phyloP scores from a whole-genome alignment of 2,329 filamentous ascomycete species.

The Ceratocystis destructans region DNA sequence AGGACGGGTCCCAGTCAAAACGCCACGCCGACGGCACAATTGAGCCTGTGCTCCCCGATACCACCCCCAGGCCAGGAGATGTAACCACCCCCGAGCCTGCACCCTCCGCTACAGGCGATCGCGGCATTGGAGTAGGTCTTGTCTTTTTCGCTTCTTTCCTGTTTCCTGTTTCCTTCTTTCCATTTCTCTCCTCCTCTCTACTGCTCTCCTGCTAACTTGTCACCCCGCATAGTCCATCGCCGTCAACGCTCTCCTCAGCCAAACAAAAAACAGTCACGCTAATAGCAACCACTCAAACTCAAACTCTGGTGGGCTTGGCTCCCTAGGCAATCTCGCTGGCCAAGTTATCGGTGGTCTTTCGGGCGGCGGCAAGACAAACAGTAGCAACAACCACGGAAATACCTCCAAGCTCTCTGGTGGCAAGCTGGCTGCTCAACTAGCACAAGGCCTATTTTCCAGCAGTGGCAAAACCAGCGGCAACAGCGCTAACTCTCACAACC shows the following conservation, averaged over 20 bases:
- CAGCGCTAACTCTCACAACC: constrained; percentile 22
- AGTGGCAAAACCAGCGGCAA: constrained; percentile 23
- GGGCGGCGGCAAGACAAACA: constrained; percentile 22
- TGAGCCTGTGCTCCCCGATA: constrained; percentile 42
- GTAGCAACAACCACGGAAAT: constrained; percentile 23
- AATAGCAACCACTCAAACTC: constrained; percentile 26
- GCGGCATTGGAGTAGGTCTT: constrained; percentile 49
- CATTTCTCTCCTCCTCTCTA: constrained; percentile 19
- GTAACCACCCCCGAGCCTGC: too few relatives aligned
- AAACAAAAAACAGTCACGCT: constrained; percentile 32
- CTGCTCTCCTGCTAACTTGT: constrained; percentile 21
- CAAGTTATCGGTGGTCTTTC: constrained; percentile 33
- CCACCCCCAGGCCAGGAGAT: constrained; percentile 32
- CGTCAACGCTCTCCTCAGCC: constrained; percentile 42
- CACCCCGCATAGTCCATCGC: constrained; percentile 38
- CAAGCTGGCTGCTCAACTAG: constrained; percentile 44
- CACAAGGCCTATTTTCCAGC: constrained; percentile 41
- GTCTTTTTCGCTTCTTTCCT: constrained; percentile 8
- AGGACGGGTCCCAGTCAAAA: constrained; percentile 48
- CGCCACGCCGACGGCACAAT: constrained; percentile 46
- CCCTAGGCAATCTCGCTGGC: constrained; percentile 35
- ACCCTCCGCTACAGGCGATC: constrained; percentile 42
- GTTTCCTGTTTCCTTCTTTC: constrained; percentile 21
- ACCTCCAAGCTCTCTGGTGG: constrained; percentile 29
- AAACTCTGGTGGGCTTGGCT: constrained; percentile 31